Conservation (phyloP, 2,329 filamentous ascomycete species). For the Xenosphaeropsis pyriputrescens region DNA sequence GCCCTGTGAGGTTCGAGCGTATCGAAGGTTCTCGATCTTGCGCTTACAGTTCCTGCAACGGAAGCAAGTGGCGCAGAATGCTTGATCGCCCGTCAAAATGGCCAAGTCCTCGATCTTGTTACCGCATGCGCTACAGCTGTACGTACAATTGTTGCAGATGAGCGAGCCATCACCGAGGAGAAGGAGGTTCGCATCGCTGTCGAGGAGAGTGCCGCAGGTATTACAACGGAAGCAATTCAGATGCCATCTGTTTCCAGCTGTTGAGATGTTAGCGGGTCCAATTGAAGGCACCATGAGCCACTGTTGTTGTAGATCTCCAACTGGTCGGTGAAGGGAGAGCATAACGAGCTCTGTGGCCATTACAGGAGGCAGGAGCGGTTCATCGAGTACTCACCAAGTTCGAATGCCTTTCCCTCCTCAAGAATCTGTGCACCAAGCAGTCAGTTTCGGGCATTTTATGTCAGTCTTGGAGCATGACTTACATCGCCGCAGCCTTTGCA, state of each 20-base stretch:
- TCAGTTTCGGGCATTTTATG: too few species aligned
- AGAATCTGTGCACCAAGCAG: slow-evolving; percentile 50
- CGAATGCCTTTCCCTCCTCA: slow-evolving; percentile 96
- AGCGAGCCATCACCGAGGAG: slow-evolving; percentile 94
- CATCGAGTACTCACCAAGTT: slow-evolving; percentile 55
- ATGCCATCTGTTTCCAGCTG: slow-evolving; percentile 95
- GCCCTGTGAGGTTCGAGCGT: slow-evolving; percentile 92
- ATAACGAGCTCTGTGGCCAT: too few species aligned
- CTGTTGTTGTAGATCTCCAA: too few species aligned
- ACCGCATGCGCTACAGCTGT: slow-evolving; percentile 90
- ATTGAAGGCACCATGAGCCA: too few species aligned
- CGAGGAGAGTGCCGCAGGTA: slow-evolving; percentile 85
- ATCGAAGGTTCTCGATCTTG: slow-evolving; percentile 96
- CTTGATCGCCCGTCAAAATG: slow-evolving; percentile 93
- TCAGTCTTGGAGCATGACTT: slow-evolving; percentile 18
- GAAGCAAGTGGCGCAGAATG: slow-evolving; percentile 95
- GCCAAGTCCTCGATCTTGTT: slow-evolving; percentile 98
- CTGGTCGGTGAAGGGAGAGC: too few species aligned
- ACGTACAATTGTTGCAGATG: slow-evolving; percentile 98
- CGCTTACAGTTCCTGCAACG: slow-evolving; percentile 95
- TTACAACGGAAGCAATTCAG: slow-evolving; percentile 98
- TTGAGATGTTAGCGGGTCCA: slow-evolving; percentile 10
- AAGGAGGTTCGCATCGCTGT: slow-evolving; percentile 94
- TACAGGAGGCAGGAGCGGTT: too few species aligned
- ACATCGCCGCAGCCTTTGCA: slow-evolving; percentile 93